These are phyloP conservation scores for Ogataea allantospora DNA, from an alignment of 805 yeast genomes.

Conservation along the genomic window DNA sequence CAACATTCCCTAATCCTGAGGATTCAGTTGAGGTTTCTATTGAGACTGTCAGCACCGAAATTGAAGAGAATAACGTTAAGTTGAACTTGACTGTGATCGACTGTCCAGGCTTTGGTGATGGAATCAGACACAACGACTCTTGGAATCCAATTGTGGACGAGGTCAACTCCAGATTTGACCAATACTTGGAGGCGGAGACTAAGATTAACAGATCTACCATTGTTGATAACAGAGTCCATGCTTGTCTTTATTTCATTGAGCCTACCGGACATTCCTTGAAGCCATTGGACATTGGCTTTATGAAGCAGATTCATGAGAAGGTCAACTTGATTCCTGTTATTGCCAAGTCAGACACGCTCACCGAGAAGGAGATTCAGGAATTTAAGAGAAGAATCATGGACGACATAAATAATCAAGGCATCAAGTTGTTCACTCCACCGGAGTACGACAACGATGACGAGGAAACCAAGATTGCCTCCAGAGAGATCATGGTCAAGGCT, in stretches of 20 bases:
- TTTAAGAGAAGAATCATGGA: conserved; percentile 77
- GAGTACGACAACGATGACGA: conserved; percentile 75
- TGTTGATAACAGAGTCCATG: conserved; percentile 86
- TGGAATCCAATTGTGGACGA: conserved; percentile 94
- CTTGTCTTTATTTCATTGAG: conserved; percentile 88
- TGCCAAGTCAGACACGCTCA: conserved; percentile 90
- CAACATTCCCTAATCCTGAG: conserved; percentile 43
- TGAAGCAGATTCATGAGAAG: conserved; percentile 84
- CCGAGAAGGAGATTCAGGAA: conserved; percentile 75
- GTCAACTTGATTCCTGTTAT: conserved; percentile 93
- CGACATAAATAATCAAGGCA: conserved; percentile 73
- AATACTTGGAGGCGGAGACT: conserved; percentile 86
- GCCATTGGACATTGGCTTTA: conserved; percentile 83
- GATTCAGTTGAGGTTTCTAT: conserved; percentile 50
- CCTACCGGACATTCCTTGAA: conserved; percentile 95
- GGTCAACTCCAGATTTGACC: conserved; percentile 81
- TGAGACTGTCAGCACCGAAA: conserved; percentile 61
- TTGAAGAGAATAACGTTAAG: conserved; percentile 92
- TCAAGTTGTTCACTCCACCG: conserved; percentile 75
- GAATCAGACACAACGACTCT: conserved; percentile 71
- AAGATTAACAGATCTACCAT: conserved; percentile 69
- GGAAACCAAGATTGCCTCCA: conserved; percentile 66
- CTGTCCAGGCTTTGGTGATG: conserved; percentile 93
- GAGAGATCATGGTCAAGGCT: conserved; percentile 62
- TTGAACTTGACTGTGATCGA: conserved; percentile 81